Conservation (phyloP, 2,329 filamentous ascomycete genomes). For the Ceratocystis eucalypticola region DNA sequence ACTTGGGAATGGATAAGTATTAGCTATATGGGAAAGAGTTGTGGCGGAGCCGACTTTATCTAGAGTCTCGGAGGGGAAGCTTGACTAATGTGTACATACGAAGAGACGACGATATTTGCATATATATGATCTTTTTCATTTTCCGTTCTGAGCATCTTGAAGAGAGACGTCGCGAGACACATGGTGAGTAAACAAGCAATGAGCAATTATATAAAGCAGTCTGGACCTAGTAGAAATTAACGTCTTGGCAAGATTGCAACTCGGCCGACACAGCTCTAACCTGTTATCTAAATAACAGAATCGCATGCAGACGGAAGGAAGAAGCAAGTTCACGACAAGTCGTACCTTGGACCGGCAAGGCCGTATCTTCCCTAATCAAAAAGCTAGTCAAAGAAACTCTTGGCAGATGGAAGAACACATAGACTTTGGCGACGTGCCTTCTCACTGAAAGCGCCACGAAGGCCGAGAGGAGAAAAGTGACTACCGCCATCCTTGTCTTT, state of each 20-base stretch:
- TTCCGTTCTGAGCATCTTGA: no score
- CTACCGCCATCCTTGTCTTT: neutral
- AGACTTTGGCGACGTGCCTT: constrained; percentile 18
- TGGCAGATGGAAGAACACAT: constrained; percentile 7
- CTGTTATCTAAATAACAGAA: neutral
- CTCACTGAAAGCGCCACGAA: neutral
- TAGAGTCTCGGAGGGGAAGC: neutral
- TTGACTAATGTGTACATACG: no score
- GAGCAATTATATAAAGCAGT: neutral
- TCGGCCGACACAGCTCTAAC: neutral
- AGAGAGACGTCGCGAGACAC: no score
- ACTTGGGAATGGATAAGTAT: no score
- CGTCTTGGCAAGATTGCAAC: neutral
- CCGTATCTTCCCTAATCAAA: neutral
- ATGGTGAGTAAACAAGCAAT: no score
- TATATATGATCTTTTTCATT: no score
- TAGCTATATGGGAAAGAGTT: no score
- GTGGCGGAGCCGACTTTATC: neutral
- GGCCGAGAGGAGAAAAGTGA: neutral
- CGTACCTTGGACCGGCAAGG: neutral
- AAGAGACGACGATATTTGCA: no score
- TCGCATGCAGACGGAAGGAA: neutral
- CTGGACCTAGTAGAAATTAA: neutral
- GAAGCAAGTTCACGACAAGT: neutral
- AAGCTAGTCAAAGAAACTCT: neutral